Percentiles rank a stretch among this genome's conserved stretches.
These are phyloP conservation scores for Taiozyma sp. DNA, from an alignment of 1,139 yeast species.

Conservation along the genomic window DNA sequence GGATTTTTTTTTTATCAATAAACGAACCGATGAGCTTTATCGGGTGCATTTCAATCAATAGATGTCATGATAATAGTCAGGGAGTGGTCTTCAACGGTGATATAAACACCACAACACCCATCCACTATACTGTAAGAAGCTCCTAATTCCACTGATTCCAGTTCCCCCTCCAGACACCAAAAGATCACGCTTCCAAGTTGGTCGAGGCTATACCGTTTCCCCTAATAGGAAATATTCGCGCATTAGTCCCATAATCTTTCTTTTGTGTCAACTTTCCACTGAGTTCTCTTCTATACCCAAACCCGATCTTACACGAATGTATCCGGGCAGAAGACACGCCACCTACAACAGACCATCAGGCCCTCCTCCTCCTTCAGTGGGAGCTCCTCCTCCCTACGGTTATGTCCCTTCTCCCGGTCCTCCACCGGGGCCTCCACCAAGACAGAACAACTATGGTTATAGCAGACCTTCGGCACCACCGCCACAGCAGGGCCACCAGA, in stretches of 20 bases:
- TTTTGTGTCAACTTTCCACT: not conserved
- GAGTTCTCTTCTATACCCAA: not conserved
- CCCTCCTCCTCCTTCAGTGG: constrained; percentile 7
- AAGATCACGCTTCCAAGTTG: too few species aligned
- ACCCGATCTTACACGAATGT: not conserved
- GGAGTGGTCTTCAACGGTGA: too few species aligned
- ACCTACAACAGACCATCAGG: constrained; percentile 2
- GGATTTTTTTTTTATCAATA: too few species aligned
- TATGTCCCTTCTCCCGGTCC: constrained; percentile 1
- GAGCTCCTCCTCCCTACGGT: constrained; percentile 6
- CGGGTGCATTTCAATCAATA: too few species aligned
- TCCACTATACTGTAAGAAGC: too few species aligned
- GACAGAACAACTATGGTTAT: not conserved
- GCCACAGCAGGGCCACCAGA: constrained; percentile 1
- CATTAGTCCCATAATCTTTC: not conserved
- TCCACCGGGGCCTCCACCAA: constrained; percentile 7
- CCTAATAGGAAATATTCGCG: not conserved
- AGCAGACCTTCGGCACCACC: not conserved
- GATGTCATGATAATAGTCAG: too few species aligned
- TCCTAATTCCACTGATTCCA: too few species aligned
- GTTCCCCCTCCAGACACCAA: too few species aligned
- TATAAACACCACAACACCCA: too few species aligned
- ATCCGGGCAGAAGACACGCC: not conserved
- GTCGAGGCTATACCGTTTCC: not conserved
- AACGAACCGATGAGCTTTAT: too few species aligned